Percentiles rank a stretch among this genome's conserved stretches.
phyloP scores from a whole-genome alignment of 192 early-diverging fungal species.

The Podila epigama region DNA sequence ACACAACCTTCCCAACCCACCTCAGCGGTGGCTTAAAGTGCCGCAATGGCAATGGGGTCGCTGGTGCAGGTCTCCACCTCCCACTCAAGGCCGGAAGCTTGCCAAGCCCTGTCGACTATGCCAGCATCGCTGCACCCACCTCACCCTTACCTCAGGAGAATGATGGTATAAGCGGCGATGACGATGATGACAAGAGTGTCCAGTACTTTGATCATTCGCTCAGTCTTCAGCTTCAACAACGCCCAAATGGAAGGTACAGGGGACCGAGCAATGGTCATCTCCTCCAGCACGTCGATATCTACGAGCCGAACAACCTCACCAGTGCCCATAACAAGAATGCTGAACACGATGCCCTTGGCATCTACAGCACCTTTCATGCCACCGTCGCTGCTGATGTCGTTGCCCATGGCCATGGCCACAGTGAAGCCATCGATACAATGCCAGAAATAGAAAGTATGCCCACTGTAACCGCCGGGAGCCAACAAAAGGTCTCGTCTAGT shows the following conservation, averaged over 20 bases:
- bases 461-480: too few species aligned
- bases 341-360: neutral
- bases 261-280: neutral
- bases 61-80: too few species aligned
- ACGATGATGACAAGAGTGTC: neutral
- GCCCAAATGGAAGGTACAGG: neutral
- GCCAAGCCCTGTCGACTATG: too few species aligned
- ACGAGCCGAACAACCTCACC: neutral
- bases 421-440: too few species aligned
- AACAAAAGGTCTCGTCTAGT: too few species aligned
- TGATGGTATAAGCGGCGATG: neutral
- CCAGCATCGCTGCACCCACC: neutral
- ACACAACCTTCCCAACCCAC: neutral
- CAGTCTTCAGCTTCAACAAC: neutral
- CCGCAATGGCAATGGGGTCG: neutral
- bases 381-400: too few species aligned
- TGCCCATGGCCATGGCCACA: too few species aligned
- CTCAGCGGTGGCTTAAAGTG: neutral
- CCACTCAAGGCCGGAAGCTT: neutral
- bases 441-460: too few species aligned
- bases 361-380: too few species aligned
- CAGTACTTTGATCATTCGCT: slow-evolving; percentile 9
- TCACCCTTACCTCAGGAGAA: neutral
- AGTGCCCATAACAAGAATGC: too few species aligned
- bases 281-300: neutral